These are phyloP conservation scores for Lichtheimia corymbifera DNA, from an alignment of 371 early-diverging fungal genomes.

Conservation along the genomic window DNA sequence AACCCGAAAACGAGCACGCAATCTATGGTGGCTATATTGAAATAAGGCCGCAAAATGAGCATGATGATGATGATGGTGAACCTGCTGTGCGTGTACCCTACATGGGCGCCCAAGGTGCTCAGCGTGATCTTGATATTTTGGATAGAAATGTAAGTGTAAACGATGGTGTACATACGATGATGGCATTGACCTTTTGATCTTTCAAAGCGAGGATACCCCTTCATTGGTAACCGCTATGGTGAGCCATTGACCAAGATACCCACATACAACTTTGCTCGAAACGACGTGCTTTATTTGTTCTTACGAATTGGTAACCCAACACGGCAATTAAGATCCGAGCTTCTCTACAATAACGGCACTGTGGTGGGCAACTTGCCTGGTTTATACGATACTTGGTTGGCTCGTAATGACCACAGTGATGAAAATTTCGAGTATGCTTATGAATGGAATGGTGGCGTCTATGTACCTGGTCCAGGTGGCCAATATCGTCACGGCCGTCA, in stretches of 20 bases:
- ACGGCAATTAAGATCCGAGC: slow-evolving; percentile 5
- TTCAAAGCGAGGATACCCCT: slow-evolving; percentile 8
- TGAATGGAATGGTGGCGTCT: slow-evolving; percentile 15
- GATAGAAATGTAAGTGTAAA: slow-evolving; percentile 16
- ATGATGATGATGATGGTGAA: not conserved
- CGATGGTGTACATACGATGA: not conserved
- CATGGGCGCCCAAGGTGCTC: slow-evolving; percentile 16
- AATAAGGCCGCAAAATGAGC: not conserved
- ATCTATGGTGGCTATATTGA: slow-evolving; percentile 19
- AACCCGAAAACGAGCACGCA: not conserved
- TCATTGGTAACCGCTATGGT: slow-evolving; percentile 10
- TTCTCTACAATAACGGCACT: not conserved
- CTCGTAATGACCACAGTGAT: slow-evolving; percentile 19
- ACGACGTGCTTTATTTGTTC: slow-evolving; percentile 11
- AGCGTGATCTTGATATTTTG: slow-evolving; percentile 18
- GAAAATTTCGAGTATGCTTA: slow-evolving; percentile 15
- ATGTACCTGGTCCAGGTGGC: not conserved
- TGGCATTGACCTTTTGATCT: not conserved
- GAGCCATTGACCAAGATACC: not conserved
- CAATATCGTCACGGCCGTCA: too few relatives aligned
- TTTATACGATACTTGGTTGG: slow-evolving; percentile 9
- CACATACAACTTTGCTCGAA: slow-evolving; percentile 9
- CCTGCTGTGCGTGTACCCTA: slow-evolving; percentile 14
- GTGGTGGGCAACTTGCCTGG: slow-evolving; percentile 13
- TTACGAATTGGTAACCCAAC: slow-evolving; percentile 18